These are phyloP conservation scores for Salix dunnii DNA, from an alignment of 345 rosid genomes.

Conservation along the genomic window DNA sequence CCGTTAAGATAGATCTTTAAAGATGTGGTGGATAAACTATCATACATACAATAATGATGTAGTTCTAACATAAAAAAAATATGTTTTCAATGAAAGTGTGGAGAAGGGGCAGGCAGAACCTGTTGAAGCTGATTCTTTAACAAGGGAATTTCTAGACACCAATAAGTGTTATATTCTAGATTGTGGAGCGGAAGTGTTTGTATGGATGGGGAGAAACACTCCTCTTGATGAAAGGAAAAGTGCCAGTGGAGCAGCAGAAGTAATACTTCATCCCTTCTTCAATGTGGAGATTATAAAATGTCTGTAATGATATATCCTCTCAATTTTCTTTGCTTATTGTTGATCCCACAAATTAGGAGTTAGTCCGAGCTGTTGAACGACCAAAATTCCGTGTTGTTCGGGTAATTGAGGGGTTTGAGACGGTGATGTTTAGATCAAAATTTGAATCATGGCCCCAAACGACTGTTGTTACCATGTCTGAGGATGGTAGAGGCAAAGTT, in stretches of 20 bases:
- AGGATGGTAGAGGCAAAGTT: conserved; percentile 98
- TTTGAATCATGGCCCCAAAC: conserved; percentile 87
- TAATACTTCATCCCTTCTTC: not conserved
- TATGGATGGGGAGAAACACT: conserved; percentile 91
- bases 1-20: not conserved
- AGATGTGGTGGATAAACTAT: not conserved
- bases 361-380: conserved; percentile 49
- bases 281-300: conserved; percentile 3
- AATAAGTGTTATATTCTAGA: conserved; percentile 81
- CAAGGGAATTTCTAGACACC: conserved; percentile 74
- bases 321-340: conserved; percentile 1
- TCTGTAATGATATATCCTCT: conserved; percentile 9
- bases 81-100: conserved; percentile 32
- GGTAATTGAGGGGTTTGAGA: conserved; percentile 95
- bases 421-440: conserved; percentile 80
- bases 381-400: conserved; percentile 66
- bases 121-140: conserved; percentile 63
- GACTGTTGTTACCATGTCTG: conserved; percentile 59
- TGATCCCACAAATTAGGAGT: conserved; percentile 44
- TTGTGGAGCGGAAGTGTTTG: conserved; percentile 75
- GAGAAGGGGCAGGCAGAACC: conserved; percentile 79
- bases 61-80: conserved; percentile 20
- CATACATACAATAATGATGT: not conserved
- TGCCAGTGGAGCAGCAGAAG: conserved; percentile 61
- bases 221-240: conserved; percentile 83